Evolutionary conservation across 805 yeast genomes (phyloP).

Genomic region (Danielia reshetovae): DNA sequence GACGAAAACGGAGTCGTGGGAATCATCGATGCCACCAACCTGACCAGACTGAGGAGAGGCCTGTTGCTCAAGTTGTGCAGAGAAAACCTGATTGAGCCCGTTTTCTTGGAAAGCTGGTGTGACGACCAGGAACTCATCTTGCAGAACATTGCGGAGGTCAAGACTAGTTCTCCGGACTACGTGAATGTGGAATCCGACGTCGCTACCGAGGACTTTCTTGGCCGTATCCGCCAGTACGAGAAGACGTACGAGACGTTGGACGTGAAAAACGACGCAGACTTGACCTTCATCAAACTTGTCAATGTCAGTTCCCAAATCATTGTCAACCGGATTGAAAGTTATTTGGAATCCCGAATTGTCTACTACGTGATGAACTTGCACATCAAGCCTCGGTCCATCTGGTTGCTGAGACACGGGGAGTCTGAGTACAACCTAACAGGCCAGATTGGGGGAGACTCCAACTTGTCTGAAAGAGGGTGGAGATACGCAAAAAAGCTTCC

Average conservation of each 20-base stretch:
- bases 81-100: conserved; percentile 71
- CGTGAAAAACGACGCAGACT: conserved; percentile 49
- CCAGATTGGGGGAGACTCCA: conserved; percentile 93
- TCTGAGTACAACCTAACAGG: conserved; percentile 89
- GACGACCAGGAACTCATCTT: conserved; percentile 73
- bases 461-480: conserved; percentile 78
- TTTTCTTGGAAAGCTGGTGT: conserved; percentile 91
- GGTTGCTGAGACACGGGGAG: conserved; percentile 96
- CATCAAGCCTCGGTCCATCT: conserved; percentile 85
- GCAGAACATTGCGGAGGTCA: conserved; percentile 81
- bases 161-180: conserved; percentile 84
- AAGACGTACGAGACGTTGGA: conserved; percentile 74
- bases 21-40: conserved; percentile 89
- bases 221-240: conserved; percentile 72
- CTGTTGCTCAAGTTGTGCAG: conserved; percentile 59
- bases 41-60: conserved; percentile 68
- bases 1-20: conserved; percentile 85
- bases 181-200: conserved; percentile 60
- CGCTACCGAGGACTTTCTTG: conserved; percentile 68
- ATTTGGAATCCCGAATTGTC: conserved; percentile 87
- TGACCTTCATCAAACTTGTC: conserved; percentile 83
- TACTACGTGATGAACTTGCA: conserved; percentile 95
- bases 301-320: conserved; percentile 87
- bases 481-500: conserved; percentile 81
- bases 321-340: conserved; percentile 81